Conservation (phyloP, 2,329 filamentous ascomycete genomes). For the Cladophialophora exuberans region DNA sequence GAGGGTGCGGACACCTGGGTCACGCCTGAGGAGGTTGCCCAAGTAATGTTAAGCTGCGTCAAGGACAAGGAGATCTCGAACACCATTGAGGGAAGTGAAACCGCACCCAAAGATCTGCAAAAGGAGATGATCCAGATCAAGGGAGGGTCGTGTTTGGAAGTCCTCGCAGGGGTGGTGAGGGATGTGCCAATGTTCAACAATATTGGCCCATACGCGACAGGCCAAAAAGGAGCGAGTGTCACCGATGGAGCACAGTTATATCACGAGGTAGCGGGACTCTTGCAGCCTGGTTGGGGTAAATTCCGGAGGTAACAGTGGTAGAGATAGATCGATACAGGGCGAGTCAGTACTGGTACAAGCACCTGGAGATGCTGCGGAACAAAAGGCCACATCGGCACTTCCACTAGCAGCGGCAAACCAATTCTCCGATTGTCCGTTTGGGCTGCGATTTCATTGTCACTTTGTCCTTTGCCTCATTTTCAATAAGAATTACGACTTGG, state of each 20-base stretch:
- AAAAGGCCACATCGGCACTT: no score
- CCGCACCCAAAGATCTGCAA: background rate
- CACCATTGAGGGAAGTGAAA: background rate
- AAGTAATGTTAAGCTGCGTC: conserved; percentile 60
- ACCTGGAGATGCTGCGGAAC: no score
- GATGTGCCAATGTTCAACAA: conserved; percentile 57
- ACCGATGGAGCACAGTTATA: conserved; percentile 47
- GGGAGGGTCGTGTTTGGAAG: conserved; percentile 58
- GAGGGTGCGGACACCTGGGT: conserved; percentile 61
- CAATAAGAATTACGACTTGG: no score
- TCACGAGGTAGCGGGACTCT: conserved; percentile 54
- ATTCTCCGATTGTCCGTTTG: no score
- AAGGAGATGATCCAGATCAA: conserved; percentile 37
- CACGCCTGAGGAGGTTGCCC: conserved; percentile 63
- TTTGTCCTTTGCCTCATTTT: no score
- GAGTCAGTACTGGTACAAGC: no score
- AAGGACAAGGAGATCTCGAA: conserved; percentile 49
- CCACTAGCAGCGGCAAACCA: no score
- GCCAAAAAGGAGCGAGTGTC: conserved; percentile 51
- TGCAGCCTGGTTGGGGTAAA: conserved; percentile 57
- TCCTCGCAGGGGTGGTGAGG: conserved; percentile 56
- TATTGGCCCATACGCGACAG: conserved; percentile 49
- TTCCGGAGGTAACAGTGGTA: conserved; percentile 4
- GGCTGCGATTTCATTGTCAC: no score
- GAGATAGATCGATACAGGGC: background rate